A percentile compares a stretch with the other conserved stretches of the same genome.
These are phyloP conservation scores for Hyphodiscus hymeniophilus DNA, from an alignment of 495 filamentous ascomycete genomes.

Conservation along the genomic window DNA sequence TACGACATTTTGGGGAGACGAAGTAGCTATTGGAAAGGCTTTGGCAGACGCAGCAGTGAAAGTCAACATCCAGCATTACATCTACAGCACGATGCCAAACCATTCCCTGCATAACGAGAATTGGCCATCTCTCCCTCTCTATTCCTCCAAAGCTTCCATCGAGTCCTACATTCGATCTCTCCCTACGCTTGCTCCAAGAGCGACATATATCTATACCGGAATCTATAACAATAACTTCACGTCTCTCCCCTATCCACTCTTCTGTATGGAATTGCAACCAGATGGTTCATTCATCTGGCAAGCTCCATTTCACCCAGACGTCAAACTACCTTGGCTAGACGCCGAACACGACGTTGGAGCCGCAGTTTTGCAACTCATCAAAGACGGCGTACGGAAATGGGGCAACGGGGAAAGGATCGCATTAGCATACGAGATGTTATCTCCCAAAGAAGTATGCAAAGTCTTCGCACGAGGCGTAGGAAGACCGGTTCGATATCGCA, in stretches of 20 bases:
- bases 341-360: conserved; percentile 95
- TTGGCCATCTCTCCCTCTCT: conserved; percentile 80
- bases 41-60: conserved; percentile 85
- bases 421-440: conserved; percentile 85
- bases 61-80: conserved; percentile 78
- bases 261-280: conserved; percentile 77
- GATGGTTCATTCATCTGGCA: conserved; percentile 90
- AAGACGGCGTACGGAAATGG: conserved; percentile 85
- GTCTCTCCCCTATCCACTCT: conserved; percentile 82
- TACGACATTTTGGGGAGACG: conserved; percentile 95
- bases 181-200: conserved; percentile 39
- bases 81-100: conserved; percentile 96
- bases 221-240: conserved; percentile 99
- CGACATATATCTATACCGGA: conserved; percentile 87
- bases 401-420: conserved; percentile 57
- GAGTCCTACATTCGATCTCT: conserved; percentile 85
- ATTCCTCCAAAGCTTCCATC: conserved; percentile 84
- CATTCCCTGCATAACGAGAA: conserved; percentile 56
- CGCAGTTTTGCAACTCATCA: conserved; percentile 91
- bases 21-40: conserved; percentile 76
- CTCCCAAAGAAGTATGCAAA: conserved; percentile 70
- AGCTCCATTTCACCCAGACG: conserved; percentile 86
- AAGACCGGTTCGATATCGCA: conserved; percentile 67
- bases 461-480: conserved; percentile 71
- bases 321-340: conserved; percentile 90